These are phyloP conservation scores for Chimonanthus salicifolius DNA, from an alignment of 164 flowering plant genomes.

Conservation along the genomic window DNA sequence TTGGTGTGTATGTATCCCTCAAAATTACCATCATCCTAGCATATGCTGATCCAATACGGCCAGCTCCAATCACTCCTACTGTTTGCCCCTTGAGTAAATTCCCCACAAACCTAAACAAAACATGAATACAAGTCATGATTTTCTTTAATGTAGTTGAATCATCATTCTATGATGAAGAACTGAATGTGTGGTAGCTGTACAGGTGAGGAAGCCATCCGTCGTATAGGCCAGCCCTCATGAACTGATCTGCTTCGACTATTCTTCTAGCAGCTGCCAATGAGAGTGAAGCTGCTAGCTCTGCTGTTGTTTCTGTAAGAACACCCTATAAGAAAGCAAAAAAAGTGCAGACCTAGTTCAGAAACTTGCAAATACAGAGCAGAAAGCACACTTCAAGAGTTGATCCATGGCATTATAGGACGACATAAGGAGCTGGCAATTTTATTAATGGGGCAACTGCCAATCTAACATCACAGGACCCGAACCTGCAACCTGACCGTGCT, in stretches of 20 bases:
- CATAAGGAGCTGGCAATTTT: too few species aligned
- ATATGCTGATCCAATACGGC: slow-evolving; percentile 95
- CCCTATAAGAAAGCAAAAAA: slow-evolving; percentile 39
- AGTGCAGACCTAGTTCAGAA: background rate
- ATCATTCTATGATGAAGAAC: background rate
- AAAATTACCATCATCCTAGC: slow-evolving; percentile 91
- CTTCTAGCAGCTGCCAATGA: slow-evolving; percentile 86
- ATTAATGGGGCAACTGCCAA: too few species aligned
- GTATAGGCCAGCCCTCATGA: slow-evolving; percentile 94
- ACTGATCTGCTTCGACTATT: slow-evolving; percentile 92
- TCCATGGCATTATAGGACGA: too few species aligned
- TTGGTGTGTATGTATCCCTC: background rate
- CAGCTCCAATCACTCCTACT: slow-evolving; percentile 97
- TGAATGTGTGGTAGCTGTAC: slow-evolving; percentile 34
- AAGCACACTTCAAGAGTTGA: too few species aligned
- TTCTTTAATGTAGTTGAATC: background rate
- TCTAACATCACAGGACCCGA: too few species aligned
- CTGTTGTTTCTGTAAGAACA: slow-evolving; percentile 94
- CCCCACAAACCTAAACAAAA: slow-evolving; percentile 64
- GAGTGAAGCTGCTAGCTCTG: slow-evolving; percentile 89
- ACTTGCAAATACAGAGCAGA: background rate
- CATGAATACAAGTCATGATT: background rate
- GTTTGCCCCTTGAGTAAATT: slow-evolving; percentile 97
- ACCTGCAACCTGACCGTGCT: too few species aligned
- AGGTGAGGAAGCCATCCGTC: slow-evolving; percentile 98